A percentile compares a stretch with the other conserved stretches of the same genome.
phyloP scores from a whole-genome alignment of 108 stramenopile genomes.

The Conticribra guillardii region DNA sequence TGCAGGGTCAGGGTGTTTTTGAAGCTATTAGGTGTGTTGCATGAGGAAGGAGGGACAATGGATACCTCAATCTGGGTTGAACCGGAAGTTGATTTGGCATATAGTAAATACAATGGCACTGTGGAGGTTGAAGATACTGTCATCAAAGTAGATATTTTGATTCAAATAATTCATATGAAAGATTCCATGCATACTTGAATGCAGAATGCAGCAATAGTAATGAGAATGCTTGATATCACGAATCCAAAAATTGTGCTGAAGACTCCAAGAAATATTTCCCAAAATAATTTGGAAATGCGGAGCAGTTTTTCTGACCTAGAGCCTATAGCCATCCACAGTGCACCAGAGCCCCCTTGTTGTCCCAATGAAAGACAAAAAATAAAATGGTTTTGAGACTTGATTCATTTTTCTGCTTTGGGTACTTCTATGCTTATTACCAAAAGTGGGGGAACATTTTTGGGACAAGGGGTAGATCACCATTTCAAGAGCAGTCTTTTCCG shows the following conservation, averaged over 20 bases:
- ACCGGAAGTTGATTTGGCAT: no score
- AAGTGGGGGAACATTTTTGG: neutral
- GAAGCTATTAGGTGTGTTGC: no score
- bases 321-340: conserved; percentile 5
- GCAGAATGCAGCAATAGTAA: conserved; percentile 23
- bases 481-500: conserved; percentile 27
- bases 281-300: conserved; percentile 4
- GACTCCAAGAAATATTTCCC: neutral
- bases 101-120: no score
- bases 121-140: no score
- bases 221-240: conserved; percentile 13
- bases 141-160: conserved; percentile 6
- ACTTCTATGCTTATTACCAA: conserved; percentile 19
- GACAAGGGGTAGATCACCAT: conserved; percentile 22
- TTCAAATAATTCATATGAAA: conserved; percentile 16
- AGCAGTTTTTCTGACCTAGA: conserved; percentile 4
- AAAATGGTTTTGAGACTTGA: conserved; percentile 1
- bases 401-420: conserved; percentile 9
- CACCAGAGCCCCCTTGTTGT: neutral
- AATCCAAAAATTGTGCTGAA: conserved; percentile 23
- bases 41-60: no score
- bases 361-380: neutral
- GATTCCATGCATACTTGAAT: conserved; percentile 24
- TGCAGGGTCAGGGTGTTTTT: no score
- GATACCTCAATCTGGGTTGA: no score